phyloP scores from a whole-genome alignment of 176 grass and related monocot species.

The Paspalum vaginatum region DNA sequence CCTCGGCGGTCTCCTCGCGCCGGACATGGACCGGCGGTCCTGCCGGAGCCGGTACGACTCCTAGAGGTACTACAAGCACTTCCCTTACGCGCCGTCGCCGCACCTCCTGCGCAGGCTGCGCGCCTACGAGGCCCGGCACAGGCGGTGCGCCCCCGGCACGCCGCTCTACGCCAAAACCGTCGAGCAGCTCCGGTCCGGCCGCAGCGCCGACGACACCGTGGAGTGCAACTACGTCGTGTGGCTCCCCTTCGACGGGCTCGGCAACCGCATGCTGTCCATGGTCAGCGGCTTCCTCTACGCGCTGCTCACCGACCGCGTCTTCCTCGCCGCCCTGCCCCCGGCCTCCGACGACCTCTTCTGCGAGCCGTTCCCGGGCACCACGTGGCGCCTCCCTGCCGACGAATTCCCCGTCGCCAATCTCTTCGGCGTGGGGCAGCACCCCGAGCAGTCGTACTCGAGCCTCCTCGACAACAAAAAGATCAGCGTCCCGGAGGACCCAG shows the following conservation, averaged over 20 bases:
- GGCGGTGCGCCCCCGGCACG: neutral
- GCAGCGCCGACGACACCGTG: neutral
- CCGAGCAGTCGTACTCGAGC: constrained; percentile 15
- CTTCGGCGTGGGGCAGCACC: neutral
- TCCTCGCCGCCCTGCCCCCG: constrained; percentile 33
- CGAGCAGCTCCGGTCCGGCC: neutral
- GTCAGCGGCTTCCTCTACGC: constrained; percentile 47
- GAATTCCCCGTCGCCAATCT: constrained; percentile 50
- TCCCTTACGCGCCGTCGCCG: neutral
- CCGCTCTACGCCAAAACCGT: neutral
- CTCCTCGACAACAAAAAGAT: constrained; percentile 30
- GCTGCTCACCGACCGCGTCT: constrained; percentile 52
- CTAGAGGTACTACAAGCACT: neutral
- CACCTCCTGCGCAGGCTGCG: neutral
- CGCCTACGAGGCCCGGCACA: neutral
- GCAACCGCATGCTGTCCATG: constrained; percentile 66
- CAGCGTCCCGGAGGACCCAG: neutral
- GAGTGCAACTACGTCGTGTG: constrained; percentile 61
- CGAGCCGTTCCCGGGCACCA: constrained; percentile 52
- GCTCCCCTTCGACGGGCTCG: constrained; percentile 57
- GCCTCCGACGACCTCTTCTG: constrained; percentile 52
- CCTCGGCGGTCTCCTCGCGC: neutral
- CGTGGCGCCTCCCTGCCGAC: constrained; percentile 45
- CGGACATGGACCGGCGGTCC: neutral
- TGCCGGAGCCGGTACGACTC: neutral